Conservation (phyloP, 2,329 filamentous ascomycete species). For the Pseudofabraea citricarpa region DNA sequence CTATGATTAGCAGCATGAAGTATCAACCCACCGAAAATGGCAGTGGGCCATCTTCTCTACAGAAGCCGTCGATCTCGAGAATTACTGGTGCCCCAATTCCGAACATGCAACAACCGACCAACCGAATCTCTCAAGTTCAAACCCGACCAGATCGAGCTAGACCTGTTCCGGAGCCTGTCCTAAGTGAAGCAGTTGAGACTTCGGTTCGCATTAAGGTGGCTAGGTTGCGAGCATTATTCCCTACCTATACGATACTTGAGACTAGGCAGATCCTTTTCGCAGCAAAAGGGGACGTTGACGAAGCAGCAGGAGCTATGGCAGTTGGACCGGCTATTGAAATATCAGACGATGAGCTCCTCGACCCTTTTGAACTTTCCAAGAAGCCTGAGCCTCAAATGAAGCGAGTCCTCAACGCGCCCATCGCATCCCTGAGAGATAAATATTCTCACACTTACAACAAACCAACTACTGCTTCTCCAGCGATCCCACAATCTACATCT, state of each 20-base stretch:
- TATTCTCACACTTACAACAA: constrained; percentile 40
- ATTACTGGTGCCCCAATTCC: background rate
- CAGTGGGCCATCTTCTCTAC: background rate
- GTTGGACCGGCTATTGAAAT: constrained; percentile 33
- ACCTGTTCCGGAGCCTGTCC: constrained; percentile 36
- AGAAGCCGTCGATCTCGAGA: background rate
- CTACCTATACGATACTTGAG: constrained; percentile 37
- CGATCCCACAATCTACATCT: background rate
- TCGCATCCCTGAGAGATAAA: constrained; percentile 53
- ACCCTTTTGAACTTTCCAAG: constrained; percentile 15
- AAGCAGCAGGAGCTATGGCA: constrained; percentile 44
- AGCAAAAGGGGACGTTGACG: constrained; percentile 47
- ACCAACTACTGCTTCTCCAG: constrained; percentile 4
- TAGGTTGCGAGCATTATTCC: constrained; percentile 44
- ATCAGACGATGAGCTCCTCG: constrained; percentile 30
- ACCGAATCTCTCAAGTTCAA: constrained; percentile 18
- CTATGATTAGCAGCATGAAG: constrained; percentile 33
- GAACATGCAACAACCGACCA: background rate
- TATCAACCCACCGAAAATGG: constrained; percentile 14
- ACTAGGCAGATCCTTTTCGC: constrained; percentile 44
- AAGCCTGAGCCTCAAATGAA: constrained; percentile 43
- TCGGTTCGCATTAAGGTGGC: constrained; percentile 44
- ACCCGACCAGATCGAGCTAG: constrained; percentile 38
- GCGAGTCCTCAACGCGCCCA: constrained; percentile 48
- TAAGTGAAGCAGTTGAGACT: constrained; percentile 47